Conservation (phyloP, 257 asterid species). For the Mentha longifolia region DNA sequence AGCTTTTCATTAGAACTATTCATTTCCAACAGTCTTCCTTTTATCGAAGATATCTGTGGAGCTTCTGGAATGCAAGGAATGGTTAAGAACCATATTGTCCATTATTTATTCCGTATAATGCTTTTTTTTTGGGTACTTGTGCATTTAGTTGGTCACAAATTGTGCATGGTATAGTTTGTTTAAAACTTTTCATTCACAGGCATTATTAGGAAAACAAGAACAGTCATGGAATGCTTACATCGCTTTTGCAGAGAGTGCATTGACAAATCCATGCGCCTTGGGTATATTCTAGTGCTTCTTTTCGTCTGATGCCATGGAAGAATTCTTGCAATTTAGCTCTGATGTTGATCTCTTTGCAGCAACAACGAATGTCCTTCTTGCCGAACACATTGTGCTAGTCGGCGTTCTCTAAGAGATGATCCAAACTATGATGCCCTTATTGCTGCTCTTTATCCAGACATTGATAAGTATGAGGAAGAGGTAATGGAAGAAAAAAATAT, state of each 20-base stretch:
- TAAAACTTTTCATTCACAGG: conserved; percentile 52
- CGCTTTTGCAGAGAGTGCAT: conserved; percentile 99
- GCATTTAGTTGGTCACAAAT: conserved; percentile 6
- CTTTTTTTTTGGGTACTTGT: not conserved
- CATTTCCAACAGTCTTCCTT: not conserved
- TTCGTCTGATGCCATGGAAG: conserved; percentile 11
- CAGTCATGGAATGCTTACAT: conserved; percentile 99
- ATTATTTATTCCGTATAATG: too few relatives aligned
- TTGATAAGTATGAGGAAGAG: conserved; percentile 94
- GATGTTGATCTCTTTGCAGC: conserved; percentile 49
- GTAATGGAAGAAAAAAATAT: conserved; percentile 47
- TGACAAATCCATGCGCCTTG: conserved; percentile 98
- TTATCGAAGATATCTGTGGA: not conserved
- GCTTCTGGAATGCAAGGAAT: conserved; percentile 1
- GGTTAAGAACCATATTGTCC: not conserved
- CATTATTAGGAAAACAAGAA: conserved; percentile 92
- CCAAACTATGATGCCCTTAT: conserved; percentile 94
- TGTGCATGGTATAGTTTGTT: conserved; percentile 16
- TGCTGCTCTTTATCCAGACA: conserved; percentile 85
- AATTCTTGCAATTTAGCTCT: conserved; percentile 25
- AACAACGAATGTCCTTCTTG: conserved; percentile 99
- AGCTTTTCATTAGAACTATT: not conserved
- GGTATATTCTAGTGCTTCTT: conserved; percentile 55
- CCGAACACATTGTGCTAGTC: conserved; percentile 99
- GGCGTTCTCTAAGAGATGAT: conserved; percentile 98